phyloP scores from a whole-genome alignment of 2,329 filamentous ascomycete species.

The Nothomitra cinnamomea region DNA sequence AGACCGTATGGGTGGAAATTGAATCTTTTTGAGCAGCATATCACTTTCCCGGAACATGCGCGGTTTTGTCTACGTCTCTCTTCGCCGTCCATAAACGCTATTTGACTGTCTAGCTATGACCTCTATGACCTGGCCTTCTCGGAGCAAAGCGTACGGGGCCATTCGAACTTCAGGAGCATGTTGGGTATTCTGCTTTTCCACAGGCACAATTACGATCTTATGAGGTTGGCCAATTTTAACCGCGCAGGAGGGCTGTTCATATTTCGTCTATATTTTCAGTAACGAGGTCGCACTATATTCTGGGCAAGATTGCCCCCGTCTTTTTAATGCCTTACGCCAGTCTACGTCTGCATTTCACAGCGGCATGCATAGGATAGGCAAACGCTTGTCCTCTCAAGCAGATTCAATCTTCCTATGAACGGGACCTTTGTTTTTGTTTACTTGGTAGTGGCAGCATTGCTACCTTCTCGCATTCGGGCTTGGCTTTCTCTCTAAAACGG shows the following conservation, averaged over 20 bases:
- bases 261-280: neutral
- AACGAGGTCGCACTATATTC: neutral
- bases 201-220: neutral
- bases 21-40: neutral
- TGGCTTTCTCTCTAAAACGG: neutral
- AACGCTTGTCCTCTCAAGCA: neutral
- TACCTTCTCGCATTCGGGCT: neutral
- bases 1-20: conserved; percentile 1
- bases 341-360: conserved; percentile 1
- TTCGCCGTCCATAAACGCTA: too few species aligned
- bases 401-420: neutral
- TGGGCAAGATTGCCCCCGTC: neutral
- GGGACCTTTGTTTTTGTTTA: neutral
- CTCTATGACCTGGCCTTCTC: neutral
- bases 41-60: neutral
- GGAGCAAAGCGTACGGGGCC: neutral
- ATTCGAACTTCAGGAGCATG: neutral
- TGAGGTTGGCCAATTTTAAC: neutral
- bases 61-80: too few species aligned
- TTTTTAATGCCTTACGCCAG: neutral
- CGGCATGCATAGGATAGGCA: neutral
- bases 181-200: conserved; percentile 1
- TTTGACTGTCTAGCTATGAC: neutral
- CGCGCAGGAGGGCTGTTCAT: neutral
- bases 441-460: neutral